A percentile compares a stretch with the other conserved stretches of the same genome.
These are phyloP conservation scores for Solanum hybrid DNA, from an alignment of 305 asterid species.

Conservation along the genomic window DNA sequence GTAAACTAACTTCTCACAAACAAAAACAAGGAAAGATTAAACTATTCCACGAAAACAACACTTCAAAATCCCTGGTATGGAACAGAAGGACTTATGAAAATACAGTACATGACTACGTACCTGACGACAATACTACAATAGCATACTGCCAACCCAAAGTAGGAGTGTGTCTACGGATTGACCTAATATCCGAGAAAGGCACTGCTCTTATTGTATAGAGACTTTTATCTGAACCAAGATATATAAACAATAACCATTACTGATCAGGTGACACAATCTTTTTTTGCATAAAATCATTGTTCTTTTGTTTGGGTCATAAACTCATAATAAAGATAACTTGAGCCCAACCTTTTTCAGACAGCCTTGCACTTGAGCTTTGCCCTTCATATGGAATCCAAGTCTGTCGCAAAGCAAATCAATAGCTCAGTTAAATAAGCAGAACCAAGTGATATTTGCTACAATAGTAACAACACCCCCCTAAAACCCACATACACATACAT, in stretches of 20 bases:
- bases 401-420: conserved; percentile 22
- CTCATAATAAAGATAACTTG: background rate
- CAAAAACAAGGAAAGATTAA: background rate
- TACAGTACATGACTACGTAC: conserved; percentile 19
- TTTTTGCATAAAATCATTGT: background rate
- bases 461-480: background rate
- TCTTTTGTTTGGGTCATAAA: background rate
- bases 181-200: conserved; percentile 72
- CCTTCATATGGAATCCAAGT: conserved; percentile 99
- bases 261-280: conserved; percentile 4
- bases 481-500: background rate
- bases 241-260: conserved; percentile 12
- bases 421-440: background rate
- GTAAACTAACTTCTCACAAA: background rate
- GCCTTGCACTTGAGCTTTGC: conserved; percentile 64
- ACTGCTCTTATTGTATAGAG: conserved; percentile 85
- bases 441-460: background rate
- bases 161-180: conserved; percentile 85
- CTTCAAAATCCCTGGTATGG: background rate
- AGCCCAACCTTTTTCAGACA: conserved; percentile 78
- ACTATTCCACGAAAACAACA: background rate
- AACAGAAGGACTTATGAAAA: background rate
- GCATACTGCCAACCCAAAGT: conserved; percentile 88
- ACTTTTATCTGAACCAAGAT: conserved; percentile 67
- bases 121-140: conserved; percentile 82